Percentiles rank a stretch among this genome's conserved stretches.
Conservation (phyloP, 768 basidiomycete genomes). For the Russula virescens region DNA sequence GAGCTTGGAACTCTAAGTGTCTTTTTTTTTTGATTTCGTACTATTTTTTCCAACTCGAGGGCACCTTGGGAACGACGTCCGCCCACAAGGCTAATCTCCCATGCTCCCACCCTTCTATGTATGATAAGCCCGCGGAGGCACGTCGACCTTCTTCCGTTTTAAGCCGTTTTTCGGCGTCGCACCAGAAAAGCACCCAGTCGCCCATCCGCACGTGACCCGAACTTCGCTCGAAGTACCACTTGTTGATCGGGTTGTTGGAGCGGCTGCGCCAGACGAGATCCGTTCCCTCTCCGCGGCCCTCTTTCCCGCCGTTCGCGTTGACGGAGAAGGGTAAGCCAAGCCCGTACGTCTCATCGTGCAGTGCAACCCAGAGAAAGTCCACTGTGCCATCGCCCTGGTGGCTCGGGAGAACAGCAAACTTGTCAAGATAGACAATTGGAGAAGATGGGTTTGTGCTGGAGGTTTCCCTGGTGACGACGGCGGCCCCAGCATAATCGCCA, state of each 20-base stretch:
- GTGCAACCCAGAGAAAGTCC: conserved; percentile 97
- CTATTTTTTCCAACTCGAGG: conserved; percentile 64
- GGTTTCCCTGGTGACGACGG: conserved; percentile 72
- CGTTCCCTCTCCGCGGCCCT: conserved; percentile 82
- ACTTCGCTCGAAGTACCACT: conserved; percentile 98
- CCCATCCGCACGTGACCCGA: conserved; percentile 84
- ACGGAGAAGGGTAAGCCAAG: conserved; percentile 89
- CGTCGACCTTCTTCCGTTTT: conserved; percentile 63
- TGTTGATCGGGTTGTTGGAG: conserved; percentile 92
- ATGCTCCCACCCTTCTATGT: conserved; percentile 70
- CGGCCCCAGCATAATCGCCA: conserved; percentile 93
- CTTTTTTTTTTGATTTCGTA: neutral
- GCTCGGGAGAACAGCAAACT: conserved; percentile 92
- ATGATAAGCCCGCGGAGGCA: conserved; percentile 57
- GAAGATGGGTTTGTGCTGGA: conserved; percentile 38
- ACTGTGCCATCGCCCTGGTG: conserved; percentile 99
- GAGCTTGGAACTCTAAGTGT: neutral
- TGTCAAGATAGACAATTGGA: conserved; percentile 86
- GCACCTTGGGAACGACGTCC: conserved; percentile 59
- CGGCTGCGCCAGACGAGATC: conserved; percentile 96
- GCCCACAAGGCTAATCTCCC: conserved; percentile 69
- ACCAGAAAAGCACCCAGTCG: conserved; percentile 96
- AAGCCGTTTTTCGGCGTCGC: conserved; percentile 87
- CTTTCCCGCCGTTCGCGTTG: conserved; percentile 91
- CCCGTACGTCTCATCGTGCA: conserved; percentile 98